Evolutionary conservation across 23 red algal genomes (phyloP).

Genomic region (Gracilaria domingensis): DNA sequence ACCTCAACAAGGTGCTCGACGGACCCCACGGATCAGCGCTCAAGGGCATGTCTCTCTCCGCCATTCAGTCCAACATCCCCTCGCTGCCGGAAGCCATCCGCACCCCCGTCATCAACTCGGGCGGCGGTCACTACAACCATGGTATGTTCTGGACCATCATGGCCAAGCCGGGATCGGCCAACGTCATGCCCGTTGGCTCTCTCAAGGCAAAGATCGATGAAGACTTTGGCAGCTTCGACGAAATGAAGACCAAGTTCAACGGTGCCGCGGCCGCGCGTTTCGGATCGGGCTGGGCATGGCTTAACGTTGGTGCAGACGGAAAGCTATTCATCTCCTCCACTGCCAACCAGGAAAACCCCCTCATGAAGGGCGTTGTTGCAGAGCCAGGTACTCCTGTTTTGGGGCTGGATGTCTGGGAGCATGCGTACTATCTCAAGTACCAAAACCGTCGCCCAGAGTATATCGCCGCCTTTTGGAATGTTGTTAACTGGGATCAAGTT

Average conservation of each 20-base stretch:
- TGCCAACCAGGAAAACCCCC: constrained; percentile 97
- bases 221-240: constrained; percentile 85
- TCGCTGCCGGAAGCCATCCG: constrained; percentile 71
- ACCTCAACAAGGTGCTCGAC: constrained; percentile 89
- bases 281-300: constrained; percentile 98
- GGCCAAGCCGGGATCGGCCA: constrained; percentile 56
- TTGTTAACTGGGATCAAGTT: constrained; percentile 99
- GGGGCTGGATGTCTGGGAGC: constrained; percentile 96
- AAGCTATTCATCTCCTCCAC: constrained; percentile 92
- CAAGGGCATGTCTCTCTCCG: constrained; percentile 86
- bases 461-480: constrained; percentile 97
- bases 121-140: constrained; percentile 98
- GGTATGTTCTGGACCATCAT: constrained; percentile 90
- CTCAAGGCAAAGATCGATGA: constrained; percentile 86
- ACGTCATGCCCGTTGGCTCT: constrained; percentile 69
- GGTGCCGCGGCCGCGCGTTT: constrained; percentile 86
- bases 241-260: constrained; percentile 86
- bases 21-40: constrained; percentile 66
- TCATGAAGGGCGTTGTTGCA: constrained; percentile 91
- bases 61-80: constrained; percentile 84
- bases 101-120: constrained; percentile 89
- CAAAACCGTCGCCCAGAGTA: constrained; percentile 89
- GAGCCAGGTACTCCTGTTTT: constrained; percentile 85
- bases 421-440: constrained; percentile 99
- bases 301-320: constrained; percentile 70